A percentile compares a stretch with the other conserved stretches of the same genome.
Conservation (phyloP, 768 basidiomycete species). For the Boletus vermiculosoides region DNA sequence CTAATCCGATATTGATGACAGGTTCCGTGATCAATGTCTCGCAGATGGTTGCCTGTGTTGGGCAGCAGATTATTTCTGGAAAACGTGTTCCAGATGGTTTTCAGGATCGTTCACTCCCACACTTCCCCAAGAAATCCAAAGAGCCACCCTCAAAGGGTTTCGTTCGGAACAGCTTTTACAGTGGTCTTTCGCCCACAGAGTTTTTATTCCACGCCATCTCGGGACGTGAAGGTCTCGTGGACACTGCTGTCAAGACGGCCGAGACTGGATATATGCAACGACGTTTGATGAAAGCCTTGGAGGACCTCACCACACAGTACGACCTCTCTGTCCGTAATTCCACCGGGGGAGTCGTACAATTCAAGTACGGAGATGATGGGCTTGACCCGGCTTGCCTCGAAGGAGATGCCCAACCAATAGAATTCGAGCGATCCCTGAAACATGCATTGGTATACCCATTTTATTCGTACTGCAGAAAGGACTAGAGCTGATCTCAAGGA, state of each 20-base stretch:
- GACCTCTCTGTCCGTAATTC: conserved; percentile 95
- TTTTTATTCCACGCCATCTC: conserved; percentile 99
- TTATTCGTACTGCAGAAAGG: background rate
- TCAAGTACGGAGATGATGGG: conserved; percentile 95
- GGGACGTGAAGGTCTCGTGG: conserved; percentile 96
- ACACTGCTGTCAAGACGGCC: conserved; percentile 99
- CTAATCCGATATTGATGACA: conserved; percentile 27
- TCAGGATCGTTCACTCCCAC: conserved; percentile 97
- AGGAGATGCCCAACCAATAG: conserved; percentile 92
- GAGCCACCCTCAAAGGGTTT: conserved; percentile 98
- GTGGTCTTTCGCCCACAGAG: conserved; percentile 88
- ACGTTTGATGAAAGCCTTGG: conserved; percentile 97
- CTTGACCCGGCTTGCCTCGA: conserved; percentile 96
- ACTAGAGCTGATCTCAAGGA: conserved; percentile 6
- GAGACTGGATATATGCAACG: conserved; percentile 99
- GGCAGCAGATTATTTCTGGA: conserved; percentile 97
- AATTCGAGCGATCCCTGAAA: conserved; percentile 82
- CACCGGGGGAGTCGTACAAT: conserved; percentile 93
- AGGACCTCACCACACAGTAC: conserved; percentile 95
- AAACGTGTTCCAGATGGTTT: conserved; percentile 99
- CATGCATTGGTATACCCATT: conserved; percentile 66
- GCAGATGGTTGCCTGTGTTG: conserved; percentile 99
- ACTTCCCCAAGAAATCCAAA: conserved; percentile 95
- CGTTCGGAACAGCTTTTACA: conserved; percentile 96
- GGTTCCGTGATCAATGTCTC: conserved; percentile 99